Evolutionary conservation across 2,329 filamentous ascomycete genomes (phyloP), one percentile per base, ranked within the genome.

Genomic region (Aspergillus quadrilineatus): DNA sequence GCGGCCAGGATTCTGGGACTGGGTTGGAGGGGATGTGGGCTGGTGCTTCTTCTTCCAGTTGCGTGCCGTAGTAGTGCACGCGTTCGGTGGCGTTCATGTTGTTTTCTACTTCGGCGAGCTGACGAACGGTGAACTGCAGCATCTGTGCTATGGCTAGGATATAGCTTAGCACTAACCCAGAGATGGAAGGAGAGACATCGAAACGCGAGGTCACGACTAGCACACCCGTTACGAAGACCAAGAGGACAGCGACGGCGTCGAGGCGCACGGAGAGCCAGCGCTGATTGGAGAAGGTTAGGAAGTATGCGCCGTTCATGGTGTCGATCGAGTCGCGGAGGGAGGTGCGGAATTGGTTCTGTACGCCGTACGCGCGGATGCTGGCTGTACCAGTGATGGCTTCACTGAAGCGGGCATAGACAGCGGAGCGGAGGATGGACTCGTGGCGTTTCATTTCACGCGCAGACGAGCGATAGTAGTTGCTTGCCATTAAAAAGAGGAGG

Each of bases 31-130:
- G 34, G 34, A 90, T 87, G 66, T 92, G 89, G 1, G 92, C 80
- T 0, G 92, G 90, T 0, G 93, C 90, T 73, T 97, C 94, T 69
- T 96, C 89, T 61, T 96, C 92, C 4, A 99, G 83, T 64, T 90
- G 76, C 0, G 85, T 90, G 53, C 90, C 92, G 71, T 97, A 97
- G 77, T 96, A 91, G 70, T 92, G 86, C 34, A 97, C 80, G 49
- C 94, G 88, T 75, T 97, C 93, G 0, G 95, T 94, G 0, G 92
- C 88, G 72, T 97, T 97, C 93, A 97, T 97, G 69, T 92, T 91
- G 75, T 97, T 97, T 74, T 97, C 93, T 7, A 97, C 91, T 73
- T 97, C 93, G 28, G 93, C 93, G 6, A 97, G 81, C 74, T 97
- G 93, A 15, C 94, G 85, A 15, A 97, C 90, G 0, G 91, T 93